Evolutionary conservation across 176 grass and related monocot species (phyloP), one percentile per base, ranked within the genome.

Genomic region (Eremochloa ophiuroides): DNA sequence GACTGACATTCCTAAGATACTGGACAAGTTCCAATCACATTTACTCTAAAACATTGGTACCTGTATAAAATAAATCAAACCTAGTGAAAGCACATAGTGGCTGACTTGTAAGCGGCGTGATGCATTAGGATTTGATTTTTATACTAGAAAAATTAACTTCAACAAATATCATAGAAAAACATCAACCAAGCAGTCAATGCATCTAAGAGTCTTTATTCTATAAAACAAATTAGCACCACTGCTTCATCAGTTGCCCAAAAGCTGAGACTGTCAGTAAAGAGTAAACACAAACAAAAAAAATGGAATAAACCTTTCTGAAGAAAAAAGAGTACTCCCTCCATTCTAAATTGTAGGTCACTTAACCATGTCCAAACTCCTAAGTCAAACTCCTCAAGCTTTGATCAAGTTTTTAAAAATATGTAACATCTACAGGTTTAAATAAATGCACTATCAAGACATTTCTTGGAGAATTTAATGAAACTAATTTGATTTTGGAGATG

Each of bases 81-180:
- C 20, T 55, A 55, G 50, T 55, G 50, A n/a, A 55, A 55, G 50
- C 20, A 55, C 20, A 55, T 55, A 55, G 50, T 53, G 48, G 6
- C 17, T 51, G 47, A 38, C 18, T 60, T 39, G 14, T 75, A 29
- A 29, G 68, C 4, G 26, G 5, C 81, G 39, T 28, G 17, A 39
- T 68, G 56, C 23, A 68, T 62, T 18, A 39, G 27, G 17, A 27
- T 80, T 48, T 29, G 74, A 26, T 26, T 38, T 77, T 43, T 60
- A 66, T 51, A 29, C 35, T 69, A 63, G 48, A 64, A 76, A 62
- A 82, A 58, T 25, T 55, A 20, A 64, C 25, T 33, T 64, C 42
- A 82, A 65, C 20, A 65, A 58, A 58, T 30, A 77, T 65, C 34
- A 71, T 62, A 48, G 51, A 83, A 71, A 87, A 87, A 33, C 30